Evolutionary conservation across 192 early-diverging fungal species (phyloP), one percentile per base, ranked within the genome.

Genomic region (Podila horticola): DNA sequence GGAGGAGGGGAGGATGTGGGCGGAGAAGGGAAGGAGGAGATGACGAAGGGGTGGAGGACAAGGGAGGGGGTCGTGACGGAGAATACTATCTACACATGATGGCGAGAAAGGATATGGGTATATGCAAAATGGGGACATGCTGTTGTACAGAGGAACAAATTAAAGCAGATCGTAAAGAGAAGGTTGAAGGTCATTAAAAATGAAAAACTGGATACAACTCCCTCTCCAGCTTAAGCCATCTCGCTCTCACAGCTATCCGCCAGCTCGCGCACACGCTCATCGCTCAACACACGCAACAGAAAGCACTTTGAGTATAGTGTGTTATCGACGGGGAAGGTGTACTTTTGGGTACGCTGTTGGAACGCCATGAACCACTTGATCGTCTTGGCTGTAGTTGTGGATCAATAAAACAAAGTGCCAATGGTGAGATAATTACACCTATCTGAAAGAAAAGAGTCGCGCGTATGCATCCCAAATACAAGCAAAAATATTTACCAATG

Each of bases 351-450:
- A 24, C 70, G 30, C 28, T 50, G 64, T 15, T 79, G 76, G 26
- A 79, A 79, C 0, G 76, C 76, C 58, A 72, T 28, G 33, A 79
- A 79, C 76, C 76, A 79, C 31, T 79, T 79, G 45, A 79, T 63
- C 19, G 76, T 79, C 55, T 79, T 79, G 65, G 76, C 76, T 79
- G 45, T 62, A 31, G 45, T 31, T 13, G 4, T 64, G 26, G 12
- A 34, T 17, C 20, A 59, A 59, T 28, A 58, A 60, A 31, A 49
- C 31, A 62, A 34, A 12, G 17, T 11, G 4, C 1, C 4, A 17
- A 9, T 19, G 22, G 22, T 36, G 22, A 51, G 19, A 20, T 20
- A 11, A 22, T 19, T 15, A 22, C 33, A 4, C 30, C 29, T 12
- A 29, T 0, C n/a, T 58, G 10, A 11, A 36, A n/a, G 22, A 50